Evolutionary conservation across 768 basidiomycete genomes (phyloP).

Genomic region (Trametes villosa): DNA sequence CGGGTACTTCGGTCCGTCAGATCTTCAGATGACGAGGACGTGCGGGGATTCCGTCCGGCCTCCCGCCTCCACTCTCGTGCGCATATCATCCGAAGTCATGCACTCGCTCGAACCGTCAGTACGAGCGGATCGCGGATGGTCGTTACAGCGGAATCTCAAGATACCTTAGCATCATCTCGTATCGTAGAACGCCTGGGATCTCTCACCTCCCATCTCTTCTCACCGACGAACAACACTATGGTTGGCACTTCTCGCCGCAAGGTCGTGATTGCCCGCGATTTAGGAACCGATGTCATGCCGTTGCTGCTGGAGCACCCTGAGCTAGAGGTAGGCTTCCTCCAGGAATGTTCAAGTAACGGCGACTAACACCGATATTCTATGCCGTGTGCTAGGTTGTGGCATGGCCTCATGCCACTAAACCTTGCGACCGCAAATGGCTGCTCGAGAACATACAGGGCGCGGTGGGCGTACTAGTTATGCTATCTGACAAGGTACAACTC

Average conservation of each 20-base stretch:
- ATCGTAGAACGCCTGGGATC: not conserved
- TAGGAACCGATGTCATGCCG: slow-evolving; percentile 69
- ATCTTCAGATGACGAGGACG: too few relatives aligned
- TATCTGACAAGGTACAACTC: slow-evolving; percentile 67
- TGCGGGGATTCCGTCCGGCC: too few relatives aligned
- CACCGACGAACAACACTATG: not conserved
- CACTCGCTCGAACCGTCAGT: too few relatives aligned
- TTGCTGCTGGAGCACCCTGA: slow-evolving; percentile 52
- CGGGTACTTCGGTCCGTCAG: too few relatives aligned
- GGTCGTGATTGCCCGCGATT: slow-evolving; percentile 61
- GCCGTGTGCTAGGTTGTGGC: slow-evolving; percentile 48
- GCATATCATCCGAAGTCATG: too few relatives aligned
- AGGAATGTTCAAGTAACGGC: not conserved
- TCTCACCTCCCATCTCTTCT: slow-evolving; percentile 7
- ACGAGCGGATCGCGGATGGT: too few relatives aligned
- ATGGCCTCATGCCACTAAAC: slow-evolving; percentile 51
- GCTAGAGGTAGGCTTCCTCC: slow-evolving; percentile 51
- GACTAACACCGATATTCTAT: slow-evolving; percentile 30
- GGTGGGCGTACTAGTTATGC: slow-evolving; percentile 58
- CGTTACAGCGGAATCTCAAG: too few relatives aligned
- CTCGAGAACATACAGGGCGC: slow-evolving; percentile 72
- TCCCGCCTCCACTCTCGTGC: too few relatives aligned
- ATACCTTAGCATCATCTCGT: too few relatives aligned
- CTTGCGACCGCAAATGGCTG: slow-evolving; percentile 71
- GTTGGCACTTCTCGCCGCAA: slow-evolving; percentile 34